Conservation (phyloP, 2,329 filamentous ascomycete genomes). For the Nothophoma quercina region DNA sequence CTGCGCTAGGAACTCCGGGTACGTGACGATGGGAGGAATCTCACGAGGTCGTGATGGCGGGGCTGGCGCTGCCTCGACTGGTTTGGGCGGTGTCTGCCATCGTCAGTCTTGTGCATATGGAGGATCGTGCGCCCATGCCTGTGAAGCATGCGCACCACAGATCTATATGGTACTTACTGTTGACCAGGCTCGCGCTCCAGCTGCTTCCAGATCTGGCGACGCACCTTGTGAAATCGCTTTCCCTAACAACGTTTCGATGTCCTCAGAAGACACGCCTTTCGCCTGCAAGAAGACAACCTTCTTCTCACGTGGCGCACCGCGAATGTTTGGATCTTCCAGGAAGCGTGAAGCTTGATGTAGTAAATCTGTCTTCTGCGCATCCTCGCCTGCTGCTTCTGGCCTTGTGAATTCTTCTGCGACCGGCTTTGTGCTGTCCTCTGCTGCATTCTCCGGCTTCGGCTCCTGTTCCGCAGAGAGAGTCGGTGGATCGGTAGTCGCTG, state of each 20-base stretch:
- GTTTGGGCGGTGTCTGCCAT: conserved; percentile 27
- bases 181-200: conserved; percentile 38
- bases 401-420: conserved; percentile 24
- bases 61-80: conserved; percentile 19
- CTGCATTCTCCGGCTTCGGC: conserved; percentile 19
- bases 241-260: conserved; percentile 73
- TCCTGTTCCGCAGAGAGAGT: conserved; percentile 22
- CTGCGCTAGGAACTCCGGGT: conserved; percentile 70
- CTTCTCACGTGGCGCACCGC: conserved; percentile 71
- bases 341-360: conserved; percentile 78
- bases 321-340: conserved; percentile 76
- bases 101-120: conserved; percentile 13
- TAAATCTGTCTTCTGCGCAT: conserved; percentile 22
- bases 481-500: conserved; percentile 20
- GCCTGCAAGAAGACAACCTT: conserved; percentile 79
- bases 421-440: conserved; percentile 19
- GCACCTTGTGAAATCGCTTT: conserved; percentile 20
- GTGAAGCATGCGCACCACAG: neutral
- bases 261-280: conserved; percentile 73
- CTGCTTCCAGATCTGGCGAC: conserved; percentile 26
- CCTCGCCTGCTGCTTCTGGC: conserved; percentile 16
- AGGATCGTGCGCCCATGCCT: neutral
- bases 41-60: conserved; percentile 47
- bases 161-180: conserved; percentile 27
- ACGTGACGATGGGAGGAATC: conserved; percentile 69